Evolutionary conservation across 805 yeast genomes (phyloP).

Genomic region (Hanseniaspora opuntiae): DNA sequence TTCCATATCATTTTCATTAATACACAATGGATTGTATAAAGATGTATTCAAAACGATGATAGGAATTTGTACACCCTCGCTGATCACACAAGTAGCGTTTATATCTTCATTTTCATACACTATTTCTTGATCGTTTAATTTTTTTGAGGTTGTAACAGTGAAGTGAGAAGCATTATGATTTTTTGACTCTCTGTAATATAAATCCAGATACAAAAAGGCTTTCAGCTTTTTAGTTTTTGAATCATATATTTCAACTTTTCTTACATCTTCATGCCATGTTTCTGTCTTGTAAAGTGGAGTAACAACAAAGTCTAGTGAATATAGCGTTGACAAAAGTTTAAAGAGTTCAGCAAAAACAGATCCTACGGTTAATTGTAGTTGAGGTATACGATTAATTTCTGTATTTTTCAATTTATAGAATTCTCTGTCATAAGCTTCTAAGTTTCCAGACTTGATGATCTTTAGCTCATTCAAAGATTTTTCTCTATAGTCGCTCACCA

Average conservation of each 20-base stretch:
- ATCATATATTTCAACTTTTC: conserved; percentile 64
- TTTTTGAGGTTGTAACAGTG: conserved; percentile 87
- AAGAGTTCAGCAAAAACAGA: conserved; percentile 75
- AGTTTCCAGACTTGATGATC: conserved; percentile 26
- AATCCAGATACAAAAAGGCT: conserved; percentile 78
- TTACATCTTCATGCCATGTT: conserved; percentile 77
- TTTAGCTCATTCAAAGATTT: conserved; percentile 49
- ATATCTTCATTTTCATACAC: conserved; percentile 18
- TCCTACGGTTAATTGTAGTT: conserved; percentile 34
- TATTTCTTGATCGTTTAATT: conserved; percentile 45
- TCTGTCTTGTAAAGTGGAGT: conserved; percentile 51
- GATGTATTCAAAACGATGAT: conserved; percentile 25
- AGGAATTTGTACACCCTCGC: conserved; percentile 18
- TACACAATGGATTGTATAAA: background rate
- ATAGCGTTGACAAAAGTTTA: conserved; percentile 51
- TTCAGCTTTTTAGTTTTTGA: conserved; percentile 41
- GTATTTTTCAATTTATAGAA: conserved; percentile 28
- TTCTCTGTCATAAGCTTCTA: conserved; percentile 85
- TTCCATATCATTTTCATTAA: conserved; percentile 52
- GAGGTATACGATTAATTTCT: conserved; percentile 17
- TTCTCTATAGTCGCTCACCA: conserved; percentile 39
- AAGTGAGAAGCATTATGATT: conserved; percentile 86
- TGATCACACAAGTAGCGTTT: conserved; percentile 14
- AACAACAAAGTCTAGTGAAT: conserved; percentile 58
- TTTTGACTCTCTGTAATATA: conserved; percentile 64